A percentile compares a stretch with the other conserved stretches of the same genome.
Conservation (phyloP, 2,329 filamentous ascomycete species). For the Colletotrichum viniferum region DNA sequence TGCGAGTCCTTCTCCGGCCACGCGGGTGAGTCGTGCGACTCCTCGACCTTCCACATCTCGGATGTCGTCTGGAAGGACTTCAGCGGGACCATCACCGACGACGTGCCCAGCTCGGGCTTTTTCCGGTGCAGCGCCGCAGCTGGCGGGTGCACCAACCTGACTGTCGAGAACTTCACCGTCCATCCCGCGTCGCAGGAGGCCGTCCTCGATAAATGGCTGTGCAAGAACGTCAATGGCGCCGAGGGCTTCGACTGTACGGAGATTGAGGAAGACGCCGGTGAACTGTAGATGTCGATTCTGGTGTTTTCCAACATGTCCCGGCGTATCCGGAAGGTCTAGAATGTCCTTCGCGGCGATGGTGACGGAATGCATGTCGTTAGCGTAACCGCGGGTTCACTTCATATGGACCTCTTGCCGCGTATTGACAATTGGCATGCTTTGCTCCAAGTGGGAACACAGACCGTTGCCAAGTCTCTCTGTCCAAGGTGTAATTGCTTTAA, state of each 20-base stretch:
- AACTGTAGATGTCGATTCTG: background rate
- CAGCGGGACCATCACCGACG: constrained; percentile 29
- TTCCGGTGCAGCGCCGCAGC: constrained; percentile 36
- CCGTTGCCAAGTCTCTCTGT: background rate
- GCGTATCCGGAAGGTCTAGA: background rate
- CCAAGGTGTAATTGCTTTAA: background rate
- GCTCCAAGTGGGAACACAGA: background rate
- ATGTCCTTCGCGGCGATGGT: background rate
- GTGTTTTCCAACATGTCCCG: background rate
- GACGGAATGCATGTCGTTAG: background rate
- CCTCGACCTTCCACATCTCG: constrained; percentile 33
- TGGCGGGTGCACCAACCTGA: constrained; percentile 34
- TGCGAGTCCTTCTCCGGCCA: constrained; percentile 39
- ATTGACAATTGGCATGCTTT: background rate
- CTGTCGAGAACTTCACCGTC: constrained; percentile 28
- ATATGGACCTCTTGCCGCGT: background rate
- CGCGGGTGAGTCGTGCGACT: constrained; percentile 37
- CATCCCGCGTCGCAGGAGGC: constrained; percentile 16
- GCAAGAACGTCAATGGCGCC: constrained; percentile 28
- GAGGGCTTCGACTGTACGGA: constrained; percentile 29
- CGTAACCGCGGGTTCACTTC: background rate
- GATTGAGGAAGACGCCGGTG: background rate
- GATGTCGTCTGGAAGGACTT: constrained; percentile 31
- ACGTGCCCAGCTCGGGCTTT: constrained; percentile 28
- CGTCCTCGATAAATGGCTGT: constrained; percentile 28